phyloP scores from a whole-genome alignment of 2,329 filamentous ascomycete genomes.

The Sporothrix mexicana region DNA sequence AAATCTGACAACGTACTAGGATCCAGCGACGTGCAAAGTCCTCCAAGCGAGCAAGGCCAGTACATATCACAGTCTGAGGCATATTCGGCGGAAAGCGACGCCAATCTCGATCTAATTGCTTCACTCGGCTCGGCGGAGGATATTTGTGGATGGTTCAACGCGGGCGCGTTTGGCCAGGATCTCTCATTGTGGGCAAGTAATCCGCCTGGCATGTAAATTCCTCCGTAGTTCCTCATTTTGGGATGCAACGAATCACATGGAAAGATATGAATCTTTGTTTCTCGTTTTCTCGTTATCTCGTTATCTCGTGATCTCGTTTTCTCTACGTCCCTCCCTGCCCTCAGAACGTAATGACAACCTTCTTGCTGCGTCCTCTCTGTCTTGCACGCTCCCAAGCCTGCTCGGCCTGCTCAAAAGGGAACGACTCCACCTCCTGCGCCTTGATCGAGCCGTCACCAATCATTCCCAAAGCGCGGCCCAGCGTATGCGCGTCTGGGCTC shows the following conservation, averaged over 20 bases:
- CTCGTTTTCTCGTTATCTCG: too few relatives aligned
- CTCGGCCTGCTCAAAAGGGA: constrained; percentile 17
- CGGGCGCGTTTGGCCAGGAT: not conserved
- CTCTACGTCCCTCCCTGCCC: not conserved
- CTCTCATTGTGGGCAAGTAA: constrained; percentile 16
- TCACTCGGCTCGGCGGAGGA: not conserved
- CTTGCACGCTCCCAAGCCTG: constrained; percentile 15
- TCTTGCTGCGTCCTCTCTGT: constrained; percentile 22
- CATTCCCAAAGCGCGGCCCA: constrained; percentile 22
- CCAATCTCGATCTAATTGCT: constrained; percentile 1
- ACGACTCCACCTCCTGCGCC: constrained; percentile 11
- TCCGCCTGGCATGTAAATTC: too few relatives aligned
- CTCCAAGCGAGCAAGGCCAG: constrained; percentile 10
- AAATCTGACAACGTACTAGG: not conserved
- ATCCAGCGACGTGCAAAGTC: not conserved
- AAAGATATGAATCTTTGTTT: too few relatives aligned
- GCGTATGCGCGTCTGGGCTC: constrained; percentile 4
- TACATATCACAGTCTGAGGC: constrained; percentile 15
- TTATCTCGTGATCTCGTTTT: too few relatives aligned
- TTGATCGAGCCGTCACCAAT: constrained; percentile 9
- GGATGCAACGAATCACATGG: too few relatives aligned
- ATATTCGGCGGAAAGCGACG: not conserved
- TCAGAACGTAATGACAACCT: constrained; percentile 11
- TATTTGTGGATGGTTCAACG: too few relatives aligned
- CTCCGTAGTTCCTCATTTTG: too few relatives aligned